phyloP scores from a whole-genome alignment of 768 basidiomycete species.

The Fibroporia radiculosa region DNA sequence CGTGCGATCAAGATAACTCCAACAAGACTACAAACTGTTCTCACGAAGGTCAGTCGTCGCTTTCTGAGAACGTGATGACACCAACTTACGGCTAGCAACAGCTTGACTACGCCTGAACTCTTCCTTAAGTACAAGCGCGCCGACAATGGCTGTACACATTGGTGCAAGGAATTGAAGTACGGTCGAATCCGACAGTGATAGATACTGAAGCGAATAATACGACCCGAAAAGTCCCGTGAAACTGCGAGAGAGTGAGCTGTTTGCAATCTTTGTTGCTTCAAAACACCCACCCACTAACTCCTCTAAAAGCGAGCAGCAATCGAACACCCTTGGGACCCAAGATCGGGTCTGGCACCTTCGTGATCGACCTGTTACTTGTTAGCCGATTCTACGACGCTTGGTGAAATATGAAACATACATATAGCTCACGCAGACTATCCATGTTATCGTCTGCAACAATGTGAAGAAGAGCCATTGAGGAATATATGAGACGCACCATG shows the following conservation, averaged over 20 bases:
- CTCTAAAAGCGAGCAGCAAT: slow-evolving; percentile 45
- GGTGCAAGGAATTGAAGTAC: slow-evolving; percentile 73
- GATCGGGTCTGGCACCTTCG: slow-evolving; percentile 46
- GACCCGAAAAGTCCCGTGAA: slow-evolving; percentile 66
- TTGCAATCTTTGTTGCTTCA: background rate
- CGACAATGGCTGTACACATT: slow-evolving; percentile 53
- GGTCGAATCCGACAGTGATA: slow-evolving; percentile 72
- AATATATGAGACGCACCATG: slow-evolving; percentile 42
- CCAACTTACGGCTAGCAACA: slow-evolving; percentile 39
- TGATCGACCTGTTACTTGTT: slow-evolving; percentile 23
- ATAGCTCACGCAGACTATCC: slow-evolving; percentile 42
- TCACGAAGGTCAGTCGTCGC: background rate
- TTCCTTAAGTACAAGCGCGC: slow-evolving; percentile 59
- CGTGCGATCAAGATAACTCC: slow-evolving; percentile 81
- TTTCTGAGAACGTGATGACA: background rate
- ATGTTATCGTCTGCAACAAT: slow-evolving; percentile 43
- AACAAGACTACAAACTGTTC: slow-evolving; percentile 50
- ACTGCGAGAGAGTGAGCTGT: slow-evolving; percentile 27
- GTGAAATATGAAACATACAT: slow-evolving; percentile 28
- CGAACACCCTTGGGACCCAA: slow-evolving; percentile 67
- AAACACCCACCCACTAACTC: slow-evolving; percentile 46
- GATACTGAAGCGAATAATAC: slow-evolving; percentile 64
- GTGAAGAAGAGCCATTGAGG: no score
- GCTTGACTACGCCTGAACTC: slow-evolving; percentile 45
- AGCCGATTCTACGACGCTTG: background rate